Evolutionary conservation across 1,139 yeast genomes (phyloP).

Genomic region (Blastobotrys aristatus): DNA sequence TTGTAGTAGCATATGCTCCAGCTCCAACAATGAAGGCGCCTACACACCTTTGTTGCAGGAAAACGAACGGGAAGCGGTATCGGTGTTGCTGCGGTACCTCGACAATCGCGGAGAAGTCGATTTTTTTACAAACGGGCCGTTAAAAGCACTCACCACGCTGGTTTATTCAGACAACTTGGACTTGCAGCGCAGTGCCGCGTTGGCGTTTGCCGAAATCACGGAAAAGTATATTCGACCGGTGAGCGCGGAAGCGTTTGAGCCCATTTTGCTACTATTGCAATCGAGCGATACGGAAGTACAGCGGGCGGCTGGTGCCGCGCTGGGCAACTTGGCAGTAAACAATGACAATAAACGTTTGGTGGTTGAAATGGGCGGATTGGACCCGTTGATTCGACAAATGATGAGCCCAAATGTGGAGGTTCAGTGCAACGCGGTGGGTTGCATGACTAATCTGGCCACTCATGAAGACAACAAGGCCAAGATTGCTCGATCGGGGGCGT

Average conservation of each 20-base stretch:
- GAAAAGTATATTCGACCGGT: conserved; percentile 83
- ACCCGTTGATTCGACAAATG: conserved; percentile 95
- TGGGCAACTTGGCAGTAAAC: conserved; percentile 94
- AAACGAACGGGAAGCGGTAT: conserved; percentile 93
- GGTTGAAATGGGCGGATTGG: conserved; percentile 97
- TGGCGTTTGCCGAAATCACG: conserved; percentile 97
- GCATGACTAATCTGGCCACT: conserved; percentile 97
- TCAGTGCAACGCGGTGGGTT: conserved; percentile 98
- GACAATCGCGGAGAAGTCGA: conserved; percentile 86
- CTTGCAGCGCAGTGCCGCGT: conserved; percentile 93
- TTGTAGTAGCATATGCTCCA: conserved; percentile 10
- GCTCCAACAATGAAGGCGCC: conserved; percentile 34
- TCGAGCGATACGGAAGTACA: conserved; percentile 91
- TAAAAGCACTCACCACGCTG: conserved; percentile 83
- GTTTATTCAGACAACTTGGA: conserved; percentile 94
- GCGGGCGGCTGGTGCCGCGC: conserved; percentile 97
- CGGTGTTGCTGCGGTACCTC: conserved; percentile 78
- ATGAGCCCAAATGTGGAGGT: conserved; percentile 95
- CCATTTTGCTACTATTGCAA: conserved; percentile 81
- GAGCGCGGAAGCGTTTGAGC: conserved; percentile 85
- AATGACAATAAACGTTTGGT: conserved; percentile 89
- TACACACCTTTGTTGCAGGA: conserved; percentile 91
- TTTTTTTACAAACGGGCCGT: conserved; percentile 69
- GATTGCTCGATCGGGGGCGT: conserved; percentile 96
- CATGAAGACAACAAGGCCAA: conserved; percentile 95